phyloP scores from a whole-genome alignment of 805 yeast genomes.

The Ogataea pini region DNA sequence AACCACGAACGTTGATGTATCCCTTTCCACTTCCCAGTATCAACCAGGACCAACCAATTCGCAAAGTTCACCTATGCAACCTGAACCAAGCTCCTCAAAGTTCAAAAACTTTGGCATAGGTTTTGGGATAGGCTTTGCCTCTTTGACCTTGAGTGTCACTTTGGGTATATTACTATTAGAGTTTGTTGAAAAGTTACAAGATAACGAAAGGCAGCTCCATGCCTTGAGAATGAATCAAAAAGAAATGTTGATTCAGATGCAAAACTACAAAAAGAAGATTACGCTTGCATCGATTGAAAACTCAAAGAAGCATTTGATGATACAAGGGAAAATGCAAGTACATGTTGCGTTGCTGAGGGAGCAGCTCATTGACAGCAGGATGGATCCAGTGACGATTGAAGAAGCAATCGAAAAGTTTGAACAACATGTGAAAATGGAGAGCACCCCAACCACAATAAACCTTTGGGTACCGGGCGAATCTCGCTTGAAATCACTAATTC shows the following conservation, averaged over 20 bases:
- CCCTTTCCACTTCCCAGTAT: not conserved
- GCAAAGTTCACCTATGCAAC: not conserved
- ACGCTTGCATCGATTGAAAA: conserved; percentile 55
- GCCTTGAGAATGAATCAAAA: conserved; percentile 30
- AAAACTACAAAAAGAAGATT: conserved; percentile 50
- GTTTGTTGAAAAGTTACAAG: conserved; percentile 26
- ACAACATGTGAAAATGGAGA: conserved; percentile 55
- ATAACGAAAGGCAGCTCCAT: conserved; percentile 26
- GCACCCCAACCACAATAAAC: conserved; percentile 55
- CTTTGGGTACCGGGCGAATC: conserved; percentile 62
- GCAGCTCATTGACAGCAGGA: conserved; percentile 57
- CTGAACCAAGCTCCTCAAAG: conserved; percentile 6
- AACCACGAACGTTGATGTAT: not conserved
- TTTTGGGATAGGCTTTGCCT: conserved; percentile 20
- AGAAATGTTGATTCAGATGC: conserved; percentile 49
- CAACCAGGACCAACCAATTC: not conserved
- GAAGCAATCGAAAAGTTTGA: conserved; percentile 57
- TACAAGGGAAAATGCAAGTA: conserved; percentile 60
- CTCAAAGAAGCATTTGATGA: conserved; percentile 46
- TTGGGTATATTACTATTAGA: conserved; percentile 15
- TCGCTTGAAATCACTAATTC: conserved; percentile 50
- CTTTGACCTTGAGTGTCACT: conserved; percentile 16
- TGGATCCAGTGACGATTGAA: conserved; percentile 58
- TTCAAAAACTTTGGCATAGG: conserved; percentile 18
- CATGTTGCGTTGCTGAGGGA: conserved; percentile 67